Base-by-base conservation (phyloP, 371 early-diverging fungal genomes). In the Lichtheimia corymbifera region DNA sequence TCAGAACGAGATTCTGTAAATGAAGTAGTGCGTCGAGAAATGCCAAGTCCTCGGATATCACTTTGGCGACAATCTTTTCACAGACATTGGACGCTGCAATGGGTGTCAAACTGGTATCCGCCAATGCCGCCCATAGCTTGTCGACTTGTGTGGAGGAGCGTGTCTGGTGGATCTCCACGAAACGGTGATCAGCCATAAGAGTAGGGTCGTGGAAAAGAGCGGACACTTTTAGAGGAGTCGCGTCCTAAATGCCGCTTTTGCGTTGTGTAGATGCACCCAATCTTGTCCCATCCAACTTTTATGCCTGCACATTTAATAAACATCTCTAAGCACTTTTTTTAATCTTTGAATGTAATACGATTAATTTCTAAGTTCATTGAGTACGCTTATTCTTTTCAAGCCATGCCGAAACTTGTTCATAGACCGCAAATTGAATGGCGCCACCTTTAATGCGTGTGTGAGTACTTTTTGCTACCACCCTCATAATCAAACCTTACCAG, bases 371-470 rank as follows among this genome's bases (percentile, higher is more conserved):
- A 35, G 35, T 9, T 35, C 11, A 35, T 35, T 35, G 11, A 2
- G 35, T 1, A 0, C 9, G 11, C 35, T 45, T 56, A 15, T 13
- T 25, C 40, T 59, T 60, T 41, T 78, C 75, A 12, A 78, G 43
- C 63, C 61, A 67, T 35, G 63, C 62, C 25, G 73, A 54, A 27
- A 78, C 62, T 22, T 71, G 68, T 24, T 80, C 80, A 52, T 80
- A 80, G 20, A 67, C 68, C 5, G 75, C 73, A 64, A 80, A 80
- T 52, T 80, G 80, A 54, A 80, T 71, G 15, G 80, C 80, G 11
- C 80, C 80, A 50, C 77, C 72, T 74, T 7, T 13, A 61, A 56
- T 45, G 4, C 13, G 0, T 42, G 40, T 47, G 30, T 40, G 18
- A 17, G 18, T 54, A 12, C 18, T 45, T 53, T 20, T 20, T 35